Evolutionary conservation across 2,329 filamentous ascomycete genomes (phyloP), one percentile per base, ranked within the genome.

Genomic region (Volutella citrinella): DNA sequence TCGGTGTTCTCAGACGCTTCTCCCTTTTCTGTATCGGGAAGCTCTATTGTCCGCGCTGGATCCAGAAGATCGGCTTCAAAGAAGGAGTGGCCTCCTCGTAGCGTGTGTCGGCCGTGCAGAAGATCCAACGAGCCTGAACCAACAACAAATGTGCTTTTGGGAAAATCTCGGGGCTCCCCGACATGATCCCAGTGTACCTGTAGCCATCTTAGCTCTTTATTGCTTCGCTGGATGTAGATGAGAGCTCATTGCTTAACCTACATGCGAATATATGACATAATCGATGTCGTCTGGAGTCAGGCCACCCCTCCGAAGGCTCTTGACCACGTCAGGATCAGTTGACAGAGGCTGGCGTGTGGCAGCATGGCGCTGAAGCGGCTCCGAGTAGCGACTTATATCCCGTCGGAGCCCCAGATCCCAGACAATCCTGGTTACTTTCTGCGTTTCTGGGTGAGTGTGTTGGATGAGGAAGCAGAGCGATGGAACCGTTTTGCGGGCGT

Each of bases 401-500:
- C 24, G 10, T 9, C 24, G 24, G 9, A 26, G 9, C n/a, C 24
- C 24, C 9, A 26, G 24, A 9, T 26, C 24, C n/a, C 13, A 26
- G 24, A 26, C 24, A 15, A 26, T 26, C 9, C 24, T 10, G 10
- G 24, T 26, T 8, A 13, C 16, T 13, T 26, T 26, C n/a, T 13
- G 13, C 9, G 10, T 26, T 9, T 10, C n/a, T 10, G 24, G 24
- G 16, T n/a, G 9, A 9, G 13, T 13, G n/a, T 26, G 24, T 15
- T 26, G 24, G 9, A 26, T 13, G 5, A 26, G 24, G 16, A 26
- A 26, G 10, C 10, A 26, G 9, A 26, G 16, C 10, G 24, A 26
- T 9, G 24, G 24, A 8, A 26, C 24, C n/a, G 24, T 26, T 15
- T 20, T 19, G 4, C 40, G 38, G 8, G 46, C 46, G n/a, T n/a